Percentiles rank a stretch among this genome's conserved stretches.
phyloP scores from a whole-genome alignment of 805 yeast genomes.

The Kodamaea laetipori region DNA sequence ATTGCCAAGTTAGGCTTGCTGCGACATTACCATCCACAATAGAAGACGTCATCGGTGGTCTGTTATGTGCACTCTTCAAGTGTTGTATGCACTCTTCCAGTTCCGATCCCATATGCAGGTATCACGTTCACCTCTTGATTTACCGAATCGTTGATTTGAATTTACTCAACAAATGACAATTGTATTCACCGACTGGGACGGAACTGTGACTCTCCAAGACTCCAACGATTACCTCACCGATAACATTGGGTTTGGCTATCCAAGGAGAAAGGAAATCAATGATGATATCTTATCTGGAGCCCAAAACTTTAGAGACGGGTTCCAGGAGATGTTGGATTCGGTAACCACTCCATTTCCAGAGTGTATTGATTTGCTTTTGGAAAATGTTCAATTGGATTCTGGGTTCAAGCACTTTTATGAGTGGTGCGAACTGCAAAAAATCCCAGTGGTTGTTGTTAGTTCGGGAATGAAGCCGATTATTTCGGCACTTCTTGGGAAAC shows the following conservation, averaged over 20 bases:
- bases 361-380: conserved; percentile 69
- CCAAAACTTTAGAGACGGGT: conserved; percentile 79
- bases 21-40: no score
- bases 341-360: conserved; percentile 74
- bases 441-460: conserved; percentile 86
- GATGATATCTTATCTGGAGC: conserved; percentile 69
- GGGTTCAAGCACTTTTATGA: conserved; percentile 82
- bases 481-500: conserved; percentile 66
- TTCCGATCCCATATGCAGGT: no score
- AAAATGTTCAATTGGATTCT: conserved; percentile 77
- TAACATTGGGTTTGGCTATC: conserved; percentile 80
- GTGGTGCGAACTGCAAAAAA: conserved; percentile 70
- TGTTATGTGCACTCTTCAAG: no score
- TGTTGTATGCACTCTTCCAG: no score
- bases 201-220: conserved; percentile 94
- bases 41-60: no score
- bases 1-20: no score
- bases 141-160: no score
- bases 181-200: conserved; percentile 97
- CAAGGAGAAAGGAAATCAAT: conserved; percentile 65
- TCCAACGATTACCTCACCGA: conserved; percentile 93
- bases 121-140: no score
- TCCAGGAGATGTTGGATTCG: conserved; percentile 80
- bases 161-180: no score
- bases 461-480: conserved; percentile 95